Evolutionary conservation across 2,329 filamentous ascomycete genomes (phyloP).

Genomic region (Incumbomyces lentus): DNA sequence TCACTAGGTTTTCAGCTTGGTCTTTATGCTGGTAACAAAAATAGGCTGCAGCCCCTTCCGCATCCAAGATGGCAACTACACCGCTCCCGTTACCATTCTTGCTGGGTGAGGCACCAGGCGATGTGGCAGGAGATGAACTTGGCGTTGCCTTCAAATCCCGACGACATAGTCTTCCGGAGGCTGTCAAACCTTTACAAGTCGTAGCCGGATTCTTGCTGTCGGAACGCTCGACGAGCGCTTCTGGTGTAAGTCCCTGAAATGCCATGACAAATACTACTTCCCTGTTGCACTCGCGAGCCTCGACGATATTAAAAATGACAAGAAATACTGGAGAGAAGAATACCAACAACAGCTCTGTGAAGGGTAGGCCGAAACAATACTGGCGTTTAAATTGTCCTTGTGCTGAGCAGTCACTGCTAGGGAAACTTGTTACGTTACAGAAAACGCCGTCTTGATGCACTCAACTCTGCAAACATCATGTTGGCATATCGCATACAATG

Average conservation of each 20-base stretch:
- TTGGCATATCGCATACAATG: too few relatives aligned
- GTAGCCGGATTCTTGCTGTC: constrained; percentile 66
- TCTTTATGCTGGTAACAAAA: constrained; percentile 97
- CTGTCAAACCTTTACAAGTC: constrained; percentile 82
- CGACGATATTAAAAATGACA: too few relatives aligned
- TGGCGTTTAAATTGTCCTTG: too few relatives aligned
- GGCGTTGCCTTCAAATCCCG: constrained; percentile 45
- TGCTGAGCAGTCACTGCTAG: too few relatives aligned
- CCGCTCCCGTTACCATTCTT: constrained; percentile 13
- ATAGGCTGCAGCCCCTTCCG: constrained; percentile 31
- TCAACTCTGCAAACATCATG: too few relatives aligned
- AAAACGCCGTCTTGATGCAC: too few relatives aligned
- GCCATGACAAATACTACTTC: neutral
- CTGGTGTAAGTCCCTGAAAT: constrained; percentile 5
- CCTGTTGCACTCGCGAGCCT: too few relatives aligned
- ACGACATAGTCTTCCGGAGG: constrained; percentile 72
- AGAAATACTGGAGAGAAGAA: too few relatives aligned
- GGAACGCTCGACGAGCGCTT: neutral
- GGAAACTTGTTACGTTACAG: too few relatives aligned
- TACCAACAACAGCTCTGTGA: too few relatives aligned
- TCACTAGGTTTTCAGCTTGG: constrained; percentile 50
- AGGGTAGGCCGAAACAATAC: too few relatives aligned
- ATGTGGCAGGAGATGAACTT: constrained; percentile 24
- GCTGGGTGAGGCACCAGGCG: constrained; percentile 19
- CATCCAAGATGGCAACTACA: constrained; percentile 21